Evolutionary conservation across 2,329 filamentous ascomycete species (phyloP).

Genomic region (Diplodia scrobiculata): DNA sequence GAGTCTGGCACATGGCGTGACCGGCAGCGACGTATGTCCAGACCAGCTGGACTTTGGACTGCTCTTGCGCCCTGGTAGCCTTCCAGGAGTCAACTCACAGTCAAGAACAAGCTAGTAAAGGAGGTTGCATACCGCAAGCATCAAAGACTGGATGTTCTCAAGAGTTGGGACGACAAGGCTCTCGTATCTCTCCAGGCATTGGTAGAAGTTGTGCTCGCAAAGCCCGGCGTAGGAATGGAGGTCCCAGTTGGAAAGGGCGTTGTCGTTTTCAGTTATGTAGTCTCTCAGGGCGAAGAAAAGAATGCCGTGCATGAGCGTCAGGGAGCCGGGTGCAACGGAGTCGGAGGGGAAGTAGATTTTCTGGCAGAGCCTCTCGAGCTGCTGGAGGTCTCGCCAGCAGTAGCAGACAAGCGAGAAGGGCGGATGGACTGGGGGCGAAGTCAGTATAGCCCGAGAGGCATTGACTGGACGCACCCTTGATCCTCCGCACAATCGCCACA

Average conservation of each 20-base stretch:
- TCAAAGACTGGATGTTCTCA: conserved; percentile 44
- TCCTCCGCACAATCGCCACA: conserved; percentile 36
- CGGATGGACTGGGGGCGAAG: neutral
- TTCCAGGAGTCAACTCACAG: neutral
- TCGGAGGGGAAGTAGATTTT: conserved; percentile 50
- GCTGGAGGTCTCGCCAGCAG: conserved; percentile 1
- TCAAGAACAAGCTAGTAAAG: neutral
- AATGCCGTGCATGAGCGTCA: conserved; percentile 46
- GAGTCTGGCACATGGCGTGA: conserved; percentile 37
- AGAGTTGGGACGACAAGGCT: conserved; percentile 35
- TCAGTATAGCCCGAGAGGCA: neutral
- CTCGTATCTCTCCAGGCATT: conserved; percentile 41
- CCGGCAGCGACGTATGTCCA: conserved; percentile 11
- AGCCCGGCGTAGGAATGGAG: conserved; percentile 39
- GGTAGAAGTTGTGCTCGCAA: conserved; percentile 51
- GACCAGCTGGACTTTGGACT: conserved; percentile 35
- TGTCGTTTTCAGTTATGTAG: conserved; percentile 33
- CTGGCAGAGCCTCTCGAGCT: conserved; percentile 38
- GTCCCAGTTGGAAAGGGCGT: conserved; percentile 34
- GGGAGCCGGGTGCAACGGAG: conserved; percentile 46
- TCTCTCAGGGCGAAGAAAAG: conserved; percentile 47
- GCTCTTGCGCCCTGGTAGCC: conserved; percentile 40
- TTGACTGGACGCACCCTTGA: conserved; percentile 35
- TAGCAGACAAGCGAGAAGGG: conserved; percentile 15
- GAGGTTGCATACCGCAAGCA: conserved; percentile 34